Evolutionary conservation across 148 eudicot species (phyloP), one percentile per base, ranked within the genome.

Genomic region (Vaccinium corymbosum): DNA sequence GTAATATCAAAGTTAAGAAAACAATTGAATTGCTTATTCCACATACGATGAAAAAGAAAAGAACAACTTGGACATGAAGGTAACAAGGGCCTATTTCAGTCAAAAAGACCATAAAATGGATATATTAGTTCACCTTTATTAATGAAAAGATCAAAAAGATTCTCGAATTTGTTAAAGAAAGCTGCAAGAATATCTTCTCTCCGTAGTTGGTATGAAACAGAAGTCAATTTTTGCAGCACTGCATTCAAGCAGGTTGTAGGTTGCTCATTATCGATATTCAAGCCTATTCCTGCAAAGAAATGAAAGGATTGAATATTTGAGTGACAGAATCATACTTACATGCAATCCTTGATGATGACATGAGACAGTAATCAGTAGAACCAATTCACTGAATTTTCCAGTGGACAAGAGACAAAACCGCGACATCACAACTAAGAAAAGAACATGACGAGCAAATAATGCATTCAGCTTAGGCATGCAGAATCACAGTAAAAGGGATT

Each of bases 151-250:
- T 90, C 84, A 76, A 91, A 92, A 83, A 91, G 88, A 42, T 84
- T 86, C 92, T 97, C 99, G 84, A 97, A 93, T 87, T 97, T 94
- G 89, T 89, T 88, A 86, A 97, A 97, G 87, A 97, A 97, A 56
- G 98, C 92, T 50, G 95, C 91, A 81, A 93, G 85, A 70, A 97
- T 89, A 61, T 94, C 95, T 87, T 97, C 97, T 90, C 89, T 90
- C 73, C 80, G 88, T 74, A 97, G 84, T 59, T 86, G 92, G 87
- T 84, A 85, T 62, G 85, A 71, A 77, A 46, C 81, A 86, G 91
- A 87, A 78, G 90, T 88, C 87, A 91, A 73, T 83, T 89, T 91
- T 81, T 83, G 90, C 81, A 94, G 87, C 82, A 76, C 86, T 48
- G 93, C 89, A 92, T 97, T 97, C 89, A 97, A 89, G 88, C 93